A percentile compares a stretch with the other conserved stretches of the same genome.
phyloP scores from a whole-genome alignment of 1,139 yeast species.

The Sugiyamaella grinbergsii region DNA sequence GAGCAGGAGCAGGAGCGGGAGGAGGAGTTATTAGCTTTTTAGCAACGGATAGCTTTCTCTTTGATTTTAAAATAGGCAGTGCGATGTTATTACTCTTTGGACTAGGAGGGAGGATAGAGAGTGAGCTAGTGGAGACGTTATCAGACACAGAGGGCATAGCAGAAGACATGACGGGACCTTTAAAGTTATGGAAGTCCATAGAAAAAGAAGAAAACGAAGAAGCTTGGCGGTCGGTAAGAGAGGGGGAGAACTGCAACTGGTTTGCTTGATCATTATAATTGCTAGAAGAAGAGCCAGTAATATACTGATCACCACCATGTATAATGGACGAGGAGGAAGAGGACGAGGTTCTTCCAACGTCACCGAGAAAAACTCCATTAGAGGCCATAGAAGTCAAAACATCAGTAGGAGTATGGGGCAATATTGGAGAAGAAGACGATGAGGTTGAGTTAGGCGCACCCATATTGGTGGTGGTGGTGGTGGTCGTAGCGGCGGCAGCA shows the following conservation, averaged over 20 bases:
- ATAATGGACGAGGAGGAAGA: background rate
- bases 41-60: background rate
- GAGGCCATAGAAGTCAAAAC: conserved; percentile 2
- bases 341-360: background rate
- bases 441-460: conserved; percentile 17
- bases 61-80: background rate
- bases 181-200: conserved; percentile 15
- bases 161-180: conserved; percentile 9
- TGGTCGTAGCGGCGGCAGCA: too few species aligned
- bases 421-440: conserved; percentile 19
- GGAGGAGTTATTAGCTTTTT: background rate
- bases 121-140: background rate
- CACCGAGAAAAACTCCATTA: conserved; percentile 8
- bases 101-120: conserved; percentile 13
- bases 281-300: background rate
- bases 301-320: conserved; percentile 1
- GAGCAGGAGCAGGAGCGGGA: background rate
- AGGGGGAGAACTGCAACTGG: conserved; percentile 13
- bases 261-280: background rate
- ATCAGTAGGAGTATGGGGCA: conserved; percentile 23
- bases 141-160: conserved; percentile 2
- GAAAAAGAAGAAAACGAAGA: conserved; percentile 13
- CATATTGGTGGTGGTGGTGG: background rate
- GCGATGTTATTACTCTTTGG: conserved; percentile 15
- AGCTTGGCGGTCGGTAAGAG: conserved; percentile 6